Evolutionary conservation across 371 early-diverging fungal species (phyloP).

Genomic region (Batrachochytrium dendrobatidis): DNA sequence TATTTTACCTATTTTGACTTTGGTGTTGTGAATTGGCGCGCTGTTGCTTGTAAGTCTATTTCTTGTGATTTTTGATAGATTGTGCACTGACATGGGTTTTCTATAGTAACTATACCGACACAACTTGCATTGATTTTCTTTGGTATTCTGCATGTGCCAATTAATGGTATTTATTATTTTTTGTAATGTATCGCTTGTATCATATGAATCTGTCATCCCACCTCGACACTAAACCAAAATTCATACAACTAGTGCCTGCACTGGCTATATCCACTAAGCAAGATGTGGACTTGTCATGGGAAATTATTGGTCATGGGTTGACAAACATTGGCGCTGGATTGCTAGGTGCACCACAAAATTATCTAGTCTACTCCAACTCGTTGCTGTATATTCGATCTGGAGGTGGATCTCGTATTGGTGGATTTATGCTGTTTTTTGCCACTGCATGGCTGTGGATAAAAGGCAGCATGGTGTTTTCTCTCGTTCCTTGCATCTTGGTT

Average conservation of each 20-base stretch:
- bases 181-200: constrained; percentile 1
- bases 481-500: constrained; percentile 88
- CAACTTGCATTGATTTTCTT: constrained; percentile 91
- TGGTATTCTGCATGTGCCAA: constrained; percentile 90
- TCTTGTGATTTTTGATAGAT: constrained; percentile 4
- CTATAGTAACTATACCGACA: constrained; percentile 62
- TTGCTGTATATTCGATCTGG: constrained; percentile 86
- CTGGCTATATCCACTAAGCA: constrained; percentile 82
- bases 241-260: too few relatives aligned
- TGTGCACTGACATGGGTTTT: background rate
- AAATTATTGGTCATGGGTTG: constrained; percentile 89
- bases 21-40: constrained; percentile 64
- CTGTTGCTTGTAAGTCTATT: constrained; percentile 41
- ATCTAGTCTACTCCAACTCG: constrained; percentile 61
- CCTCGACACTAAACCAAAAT: too few relatives aligned
- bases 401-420: constrained; percentile 81
- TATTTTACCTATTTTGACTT: constrained; percentile 77
- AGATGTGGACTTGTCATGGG: constrained; percentile 85
- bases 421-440: constrained; percentile 70
- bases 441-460: constrained; percentile 73
- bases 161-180: constrained; percentile 27
- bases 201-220: background rate
- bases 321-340: constrained; percentile 78
- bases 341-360: constrained; percentile 72
- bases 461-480: constrained; percentile 80